Percentiles rank a stretch among this genome's conserved stretches.
These are phyloP conservation scores for Pontederia crassipes DNA, from an alignment of 176 grass and related monocot species.

Conservation along the genomic window DNA sequence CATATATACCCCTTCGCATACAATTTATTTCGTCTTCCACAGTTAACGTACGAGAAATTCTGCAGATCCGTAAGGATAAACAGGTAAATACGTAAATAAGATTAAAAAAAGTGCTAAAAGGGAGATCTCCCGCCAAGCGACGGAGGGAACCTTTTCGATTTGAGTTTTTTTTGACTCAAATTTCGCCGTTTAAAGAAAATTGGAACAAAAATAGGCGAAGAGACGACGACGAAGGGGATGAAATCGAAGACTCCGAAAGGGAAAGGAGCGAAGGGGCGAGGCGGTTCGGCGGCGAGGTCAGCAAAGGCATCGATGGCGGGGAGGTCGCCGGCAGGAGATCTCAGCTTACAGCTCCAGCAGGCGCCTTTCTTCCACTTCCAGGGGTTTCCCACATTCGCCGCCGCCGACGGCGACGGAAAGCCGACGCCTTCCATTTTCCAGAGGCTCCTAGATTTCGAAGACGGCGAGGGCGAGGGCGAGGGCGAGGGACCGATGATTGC, in stretches of 20 bases:
- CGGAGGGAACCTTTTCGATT: neutral
- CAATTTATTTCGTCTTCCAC: too few relatives aligned
- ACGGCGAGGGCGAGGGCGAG: neutral
- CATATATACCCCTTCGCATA: too few relatives aligned
- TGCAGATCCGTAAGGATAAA: too few relatives aligned
- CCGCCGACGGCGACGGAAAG: neutral
- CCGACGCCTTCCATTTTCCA: conserved; percentile 27
- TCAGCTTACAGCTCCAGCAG: conserved; percentile 53
- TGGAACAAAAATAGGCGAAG: neutral
- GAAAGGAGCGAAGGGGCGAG: neutral
- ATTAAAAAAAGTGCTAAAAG: too few relatives aligned
- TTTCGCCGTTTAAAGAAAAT: neutral
- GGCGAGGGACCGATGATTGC: neutral
- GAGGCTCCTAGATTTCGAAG: conserved; percentile 37
- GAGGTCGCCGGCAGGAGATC: conserved; percentile 38
- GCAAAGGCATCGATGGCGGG: neutral
- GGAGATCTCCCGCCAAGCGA: too few relatives aligned
- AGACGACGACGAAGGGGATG: conserved; percentile 24
- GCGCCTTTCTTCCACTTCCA: conserved; percentile 37
- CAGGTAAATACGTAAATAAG: too few relatives aligned
- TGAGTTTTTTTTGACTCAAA: neutral
- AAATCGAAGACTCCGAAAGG: conserved; percentile 36
- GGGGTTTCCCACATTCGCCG: conserved; percentile 6
- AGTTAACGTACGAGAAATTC: too few relatives aligned
- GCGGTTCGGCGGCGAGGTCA: neutral